phyloP scores from a whole-genome alignment of 2,329 filamentous ascomycete genomes.

The Botrytis fabae region DNA sequence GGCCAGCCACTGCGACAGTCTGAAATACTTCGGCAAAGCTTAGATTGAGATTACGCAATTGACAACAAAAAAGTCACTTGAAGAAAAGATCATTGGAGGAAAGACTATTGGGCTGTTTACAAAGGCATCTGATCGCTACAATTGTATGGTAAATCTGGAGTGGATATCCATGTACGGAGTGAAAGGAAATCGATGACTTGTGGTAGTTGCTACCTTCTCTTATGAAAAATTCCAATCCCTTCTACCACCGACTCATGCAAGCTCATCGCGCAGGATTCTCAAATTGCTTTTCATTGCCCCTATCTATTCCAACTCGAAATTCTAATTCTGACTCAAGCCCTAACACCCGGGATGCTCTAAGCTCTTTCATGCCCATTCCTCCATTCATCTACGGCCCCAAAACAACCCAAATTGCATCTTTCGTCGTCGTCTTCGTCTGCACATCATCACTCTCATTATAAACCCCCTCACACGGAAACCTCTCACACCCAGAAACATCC shows the following conservation, averaged over 20 bases:
- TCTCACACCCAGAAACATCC: not conserved
- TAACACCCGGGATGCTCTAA: not conserved
- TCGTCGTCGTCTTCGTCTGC: conserved; percentile 7
- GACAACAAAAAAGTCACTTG: too few species aligned
- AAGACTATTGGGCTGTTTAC: not conserved
- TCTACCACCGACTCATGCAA: not conserved
- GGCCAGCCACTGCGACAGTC: not conserved
- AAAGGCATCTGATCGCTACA: not conserved
- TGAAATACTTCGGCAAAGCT: not conserved
- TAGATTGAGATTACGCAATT: not conserved
- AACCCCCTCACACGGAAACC: not conserved
- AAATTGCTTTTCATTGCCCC: not conserved
- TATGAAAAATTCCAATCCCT: not conserved
- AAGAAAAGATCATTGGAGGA: not conserved
- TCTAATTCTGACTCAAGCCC: too few species aligned
- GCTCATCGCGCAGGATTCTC: not conserved
- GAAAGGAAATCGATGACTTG: not conserved
- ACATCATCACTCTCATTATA: conserved; percentile 2
- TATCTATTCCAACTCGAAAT: not conserved
- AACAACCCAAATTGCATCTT: not conserved
- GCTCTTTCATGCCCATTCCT: fast-evolving
- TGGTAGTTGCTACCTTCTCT: not conserved
- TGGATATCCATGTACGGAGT: not conserved
- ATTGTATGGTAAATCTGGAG: not conserved
- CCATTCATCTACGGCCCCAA: not conserved